These are phyloP conservation scores for Boletus vermiculosoides DNA, from an alignment of 768 basidiomycete species.

Conservation along the genomic window DNA sequence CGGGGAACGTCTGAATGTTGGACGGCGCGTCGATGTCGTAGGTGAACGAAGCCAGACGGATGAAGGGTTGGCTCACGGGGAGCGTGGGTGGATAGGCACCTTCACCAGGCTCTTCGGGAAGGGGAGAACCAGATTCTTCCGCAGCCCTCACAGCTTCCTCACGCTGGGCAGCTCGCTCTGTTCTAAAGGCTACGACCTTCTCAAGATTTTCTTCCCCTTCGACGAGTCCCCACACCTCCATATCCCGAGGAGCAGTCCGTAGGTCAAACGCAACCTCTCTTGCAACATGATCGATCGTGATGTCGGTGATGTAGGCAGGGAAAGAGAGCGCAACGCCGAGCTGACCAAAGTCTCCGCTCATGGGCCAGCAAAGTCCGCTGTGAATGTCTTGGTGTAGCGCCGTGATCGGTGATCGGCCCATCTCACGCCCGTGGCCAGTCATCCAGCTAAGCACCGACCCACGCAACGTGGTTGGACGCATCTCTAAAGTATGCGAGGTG, in stretches of 20 bases:
- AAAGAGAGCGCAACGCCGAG: constrained; percentile 78
- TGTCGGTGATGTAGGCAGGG: constrained; percentile 51
- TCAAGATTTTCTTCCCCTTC: constrained; percentile 72
- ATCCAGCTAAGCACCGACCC: constrained; percentile 52
- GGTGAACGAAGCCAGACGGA: constrained; percentile 67
- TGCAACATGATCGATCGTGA: constrained; percentile 89
- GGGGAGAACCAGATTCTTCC: constrained; percentile 27
- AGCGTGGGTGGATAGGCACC: constrained; percentile 49
- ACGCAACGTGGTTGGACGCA: constrained; percentile 51
- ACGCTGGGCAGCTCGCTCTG: constrained; percentile 38
- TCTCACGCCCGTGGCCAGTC: constrained; percentile 58
- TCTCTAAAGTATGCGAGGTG: constrained; percentile 76
- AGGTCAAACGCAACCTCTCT: constrained; percentile 80
- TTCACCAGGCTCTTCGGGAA: constrained; percentile 29
- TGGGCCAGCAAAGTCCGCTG: constrained; percentile 93
- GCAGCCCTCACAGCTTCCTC: constrained; percentile 35
- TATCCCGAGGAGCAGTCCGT: constrained; percentile 74
- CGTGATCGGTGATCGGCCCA: constrained; percentile 81
- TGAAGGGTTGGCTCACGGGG: constrained; percentile 44
- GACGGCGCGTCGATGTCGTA: constrained; percentile 56
- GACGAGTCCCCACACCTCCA: constrained; percentile 91
- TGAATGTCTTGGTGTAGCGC: constrained; percentile 85
- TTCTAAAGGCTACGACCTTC: constrained; percentile 57
- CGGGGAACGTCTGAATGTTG: constrained; percentile 80
- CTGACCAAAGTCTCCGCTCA: constrained; percentile 74